Percentiles rank a stretch among this genome's conserved stretches.
These are phyloP conservation scores for Citrus glauca DNA, from an alignment of 345 rosid genomes.

Conservation along the genomic window DNA sequence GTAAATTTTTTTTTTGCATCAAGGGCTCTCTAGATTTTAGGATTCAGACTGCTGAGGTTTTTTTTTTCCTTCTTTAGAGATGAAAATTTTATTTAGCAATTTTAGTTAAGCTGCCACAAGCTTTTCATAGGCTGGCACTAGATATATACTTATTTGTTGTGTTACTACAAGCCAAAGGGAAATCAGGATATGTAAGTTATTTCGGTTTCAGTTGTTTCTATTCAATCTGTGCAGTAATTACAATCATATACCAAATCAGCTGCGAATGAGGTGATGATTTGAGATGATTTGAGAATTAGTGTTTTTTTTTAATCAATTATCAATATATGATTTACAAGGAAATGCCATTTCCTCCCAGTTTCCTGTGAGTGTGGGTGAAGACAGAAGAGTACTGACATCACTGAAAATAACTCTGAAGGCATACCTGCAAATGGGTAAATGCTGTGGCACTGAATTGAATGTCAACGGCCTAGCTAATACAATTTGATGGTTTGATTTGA, in stretches of 20 bases:
- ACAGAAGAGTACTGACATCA: neutral
- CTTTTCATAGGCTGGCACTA: constrained; percentile 30
- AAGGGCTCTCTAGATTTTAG: constrained; percentile 18
- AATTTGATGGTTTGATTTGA: neutral
- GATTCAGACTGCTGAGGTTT: constrained; percentile 12
- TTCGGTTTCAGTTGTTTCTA: constrained; percentile 9
- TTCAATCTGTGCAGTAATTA: neutral
- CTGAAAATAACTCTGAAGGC: neutral
- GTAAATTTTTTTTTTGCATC: constrained; percentile 21
- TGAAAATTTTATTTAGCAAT: constrained; percentile 15
- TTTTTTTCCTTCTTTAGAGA: constrained; percentile 2
- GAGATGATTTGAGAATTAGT: neutral
- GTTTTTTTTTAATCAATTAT: neutral
- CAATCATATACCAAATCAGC: neutral
- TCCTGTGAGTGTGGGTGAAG: neutral
- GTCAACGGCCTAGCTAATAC: neutral
- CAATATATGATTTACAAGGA: too few relatives aligned
- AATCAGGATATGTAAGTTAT: constrained; percentile 33
- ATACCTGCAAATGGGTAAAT: neutral
- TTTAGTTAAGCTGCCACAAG: constrained; percentile 27
- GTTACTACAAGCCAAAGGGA: constrained; percentile 8
- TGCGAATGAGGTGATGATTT: neutral
- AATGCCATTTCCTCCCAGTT: neutral
- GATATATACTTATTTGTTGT: neutral
- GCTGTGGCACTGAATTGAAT: neutral